These are phyloP conservation scores for Cynara cardunculus DNA, from an alignment of 129 eudicot species.

Conservation along the genomic window DNA sequence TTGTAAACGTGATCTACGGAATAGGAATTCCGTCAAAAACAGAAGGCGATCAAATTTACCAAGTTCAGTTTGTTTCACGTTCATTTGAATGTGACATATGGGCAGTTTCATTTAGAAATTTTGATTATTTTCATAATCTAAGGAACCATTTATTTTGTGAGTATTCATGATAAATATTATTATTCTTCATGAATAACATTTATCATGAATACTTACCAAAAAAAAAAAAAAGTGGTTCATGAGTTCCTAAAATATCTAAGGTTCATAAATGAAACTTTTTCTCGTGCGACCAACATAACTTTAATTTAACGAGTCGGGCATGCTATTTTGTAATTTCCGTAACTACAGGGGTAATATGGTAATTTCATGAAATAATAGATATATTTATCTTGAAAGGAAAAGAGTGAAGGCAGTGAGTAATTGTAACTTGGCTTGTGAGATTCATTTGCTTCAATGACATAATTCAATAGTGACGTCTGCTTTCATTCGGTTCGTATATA, in stretches of 20 bases:
- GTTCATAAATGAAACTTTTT: too few species aligned
- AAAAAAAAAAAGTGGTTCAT: too few species aligned
- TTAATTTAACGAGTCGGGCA: not conserved
- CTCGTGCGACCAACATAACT: not conserved
- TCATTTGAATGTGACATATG: not conserved
- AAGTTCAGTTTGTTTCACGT: not conserved
- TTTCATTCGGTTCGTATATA: conserved; percentile 8
- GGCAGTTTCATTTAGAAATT: not conserved
- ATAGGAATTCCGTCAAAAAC: not conserved
- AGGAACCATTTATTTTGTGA: not conserved
- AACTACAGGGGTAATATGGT: not conserved
- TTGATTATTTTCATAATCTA: too few species aligned
- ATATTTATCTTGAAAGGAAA: not conserved
- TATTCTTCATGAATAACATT: too few species aligned
- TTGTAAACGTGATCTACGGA: not conserved
- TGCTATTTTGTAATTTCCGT: not conserved
- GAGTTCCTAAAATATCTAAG: not conserved
- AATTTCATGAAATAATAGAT: not conserved
- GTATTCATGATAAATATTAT: too few species aligned
- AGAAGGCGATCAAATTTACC: not conserved
- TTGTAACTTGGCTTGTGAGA: conserved; percentile 39
- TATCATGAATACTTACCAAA: not conserved
- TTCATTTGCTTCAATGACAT: conserved; percentile 27
- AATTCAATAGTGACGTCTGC: conserved; percentile 17
- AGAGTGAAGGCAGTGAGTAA: conserved; percentile 4